A percentile compares a stretch with the other conserved stretches of the same genome.
Evolutionary conservation across 2,329 filamentous ascomycete genomes (phyloP).

Genomic region (Endothia cerciana): DNA sequence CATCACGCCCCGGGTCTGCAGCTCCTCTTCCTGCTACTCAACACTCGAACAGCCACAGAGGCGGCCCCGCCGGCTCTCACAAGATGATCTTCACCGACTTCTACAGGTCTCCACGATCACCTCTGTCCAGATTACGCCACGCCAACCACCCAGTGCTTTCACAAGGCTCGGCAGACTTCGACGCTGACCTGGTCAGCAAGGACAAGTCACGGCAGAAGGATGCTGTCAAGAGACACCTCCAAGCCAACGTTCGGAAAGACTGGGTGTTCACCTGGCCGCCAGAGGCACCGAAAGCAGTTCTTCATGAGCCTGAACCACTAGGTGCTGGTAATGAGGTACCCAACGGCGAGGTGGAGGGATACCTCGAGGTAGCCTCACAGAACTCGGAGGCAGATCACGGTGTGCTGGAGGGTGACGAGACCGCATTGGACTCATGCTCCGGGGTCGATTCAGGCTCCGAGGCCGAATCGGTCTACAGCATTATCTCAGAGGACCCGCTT

Average conservation of each 20-base stretch:
- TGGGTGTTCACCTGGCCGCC: slow-evolving; percentile 65
- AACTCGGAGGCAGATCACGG: neutral
- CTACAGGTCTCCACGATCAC: slow-evolving; percentile 59
- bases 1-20: neutral
- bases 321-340: slow-evolving; percentile 13
- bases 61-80: slow-evolving; percentile 6
- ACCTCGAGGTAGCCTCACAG: slow-evolving; percentile 27
- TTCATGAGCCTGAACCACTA: neutral
- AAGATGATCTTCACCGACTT: slow-evolving; percentile 64
- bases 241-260: slow-evolving; percentile 58
- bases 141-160: slow-evolving; percentile 40
- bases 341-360: slow-evolving; percentile 12
- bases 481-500: slow-evolving; percentile 58
- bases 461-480: slow-evolving; percentile 58
- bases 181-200: slow-evolving; percentile 63
- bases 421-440: slow-evolving; percentile 41
- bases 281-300: slow-evolving; percentile 13
- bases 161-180: slow-evolving; percentile 49
- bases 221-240: slow-evolving; percentile 60
- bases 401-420: slow-evolving; percentile 35
- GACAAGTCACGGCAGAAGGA: slow-evolving; percentile 67
- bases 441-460: slow-evolving; percentile 49
- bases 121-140: slow-evolving; percentile 55
- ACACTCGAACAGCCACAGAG: neutral
- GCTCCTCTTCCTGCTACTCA: slow-evolving; percentile 1